These are phyloP conservation scores for Saturnispora ahearnii DNA, from an alignment of 805 yeast genomes.

Conservation along the genomic window DNA sequence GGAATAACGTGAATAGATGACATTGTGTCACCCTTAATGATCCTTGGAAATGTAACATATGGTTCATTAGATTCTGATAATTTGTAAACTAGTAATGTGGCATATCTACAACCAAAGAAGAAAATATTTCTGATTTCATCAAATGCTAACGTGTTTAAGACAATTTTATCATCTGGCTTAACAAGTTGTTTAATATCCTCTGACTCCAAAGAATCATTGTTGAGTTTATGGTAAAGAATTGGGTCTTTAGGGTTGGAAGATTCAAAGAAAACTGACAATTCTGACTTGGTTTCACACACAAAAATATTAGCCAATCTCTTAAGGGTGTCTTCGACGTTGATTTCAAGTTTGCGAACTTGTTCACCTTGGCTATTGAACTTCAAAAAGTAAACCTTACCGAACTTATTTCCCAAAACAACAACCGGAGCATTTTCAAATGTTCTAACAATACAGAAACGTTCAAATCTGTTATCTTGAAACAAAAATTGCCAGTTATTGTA, in stretches of 20 bases:
- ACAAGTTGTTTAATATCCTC: conserved; percentile 6
- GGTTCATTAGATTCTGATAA: conserved; percentile 22
- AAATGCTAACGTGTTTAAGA: conserved; percentile 47
- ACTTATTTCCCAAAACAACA: conserved; percentile 24
- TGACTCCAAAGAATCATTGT: conserved; percentile 22
- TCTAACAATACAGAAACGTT: conserved; percentile 22
- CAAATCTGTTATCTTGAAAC: conserved; percentile 21
- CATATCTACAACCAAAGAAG: conserved; percentile 64
- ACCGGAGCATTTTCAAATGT: conserved; percentile 17
- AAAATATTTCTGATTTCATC: conserved; percentile 34
- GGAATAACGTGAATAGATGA: conserved; percentile 42
- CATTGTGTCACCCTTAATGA: conserved; percentile 60
- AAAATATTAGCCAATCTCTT: conserved; percentile 42
- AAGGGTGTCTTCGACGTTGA: conserved; percentile 27
- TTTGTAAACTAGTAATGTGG: conserved; percentile 51
- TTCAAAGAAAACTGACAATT: conserved; percentile 40
- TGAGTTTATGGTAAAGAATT: conserved; percentile 35
- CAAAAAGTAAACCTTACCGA: conserved; percentile 37
- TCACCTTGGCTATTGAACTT: conserved; percentile 33
- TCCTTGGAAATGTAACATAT: conserved; percentile 33
- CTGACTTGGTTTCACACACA: conserved; percentile 18
- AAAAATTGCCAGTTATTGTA: conserved; percentile 23
- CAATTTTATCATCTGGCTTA: conserved; percentile 34
- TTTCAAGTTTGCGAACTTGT: conserved; percentile 17
- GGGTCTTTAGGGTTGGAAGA: conserved; percentile 60